A percentile compares a stretch with the other conserved stretches of the same genome.
Evolutionary conservation across 1,284 basidiomycete genomes (phyloP).

Genomic region (Ganoderma leucocontextum): DNA sequence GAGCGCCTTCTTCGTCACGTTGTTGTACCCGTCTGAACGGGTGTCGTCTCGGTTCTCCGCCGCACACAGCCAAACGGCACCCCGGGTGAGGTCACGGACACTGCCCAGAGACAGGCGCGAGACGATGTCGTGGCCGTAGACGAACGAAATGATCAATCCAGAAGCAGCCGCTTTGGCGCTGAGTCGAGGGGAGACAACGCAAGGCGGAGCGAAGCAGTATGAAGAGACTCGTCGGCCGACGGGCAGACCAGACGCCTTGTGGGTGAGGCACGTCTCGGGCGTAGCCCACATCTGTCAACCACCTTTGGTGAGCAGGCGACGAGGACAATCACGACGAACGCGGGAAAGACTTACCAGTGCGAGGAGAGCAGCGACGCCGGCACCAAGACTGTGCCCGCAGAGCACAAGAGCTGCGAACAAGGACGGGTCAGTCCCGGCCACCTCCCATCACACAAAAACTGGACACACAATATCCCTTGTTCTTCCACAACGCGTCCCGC

Average conservation of each 20-base stretch:
- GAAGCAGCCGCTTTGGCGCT: constrained; percentile 34
- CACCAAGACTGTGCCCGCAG: constrained; percentile 90
- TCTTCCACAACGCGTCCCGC: constrained; percentile 69
- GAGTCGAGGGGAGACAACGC: constrained; percentile 41
- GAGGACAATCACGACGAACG: background rate
- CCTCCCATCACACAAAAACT: background rate
- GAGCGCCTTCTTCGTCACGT: constrained; percentile 66
- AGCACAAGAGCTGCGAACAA: constrained; percentile 66
- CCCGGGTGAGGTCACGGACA: constrained; percentile 79
- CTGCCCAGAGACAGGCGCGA: constrained; percentile 81
- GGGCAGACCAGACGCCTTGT: constrained; percentile 75
- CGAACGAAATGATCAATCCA: constrained; percentile 75
- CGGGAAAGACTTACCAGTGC: constrained; percentile 62
- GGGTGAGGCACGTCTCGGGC: constrained; percentile 76
- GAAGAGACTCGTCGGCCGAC: constrained; percentile 72
- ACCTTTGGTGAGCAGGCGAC: background rate
- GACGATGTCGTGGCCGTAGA: constrained; percentile 85
- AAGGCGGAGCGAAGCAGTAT: constrained; percentile 86
- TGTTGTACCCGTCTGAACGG: constrained; percentile 59
- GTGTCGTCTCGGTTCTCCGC: constrained; percentile 53
- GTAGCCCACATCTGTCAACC: constrained; percentile 81
- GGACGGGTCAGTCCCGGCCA: background rate
- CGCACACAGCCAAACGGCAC: constrained; percentile 81
- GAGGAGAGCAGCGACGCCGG: constrained; percentile 83
- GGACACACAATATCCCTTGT: constrained; percentile 70